A percentile compares a stretch with the other conserved stretches of the same genome.
These are phyloP conservation scores for Pseudopyricularia javanii DNA, from an alignment of 2,329 filamentous ascomycete species.

Conservation along the genomic window DNA sequence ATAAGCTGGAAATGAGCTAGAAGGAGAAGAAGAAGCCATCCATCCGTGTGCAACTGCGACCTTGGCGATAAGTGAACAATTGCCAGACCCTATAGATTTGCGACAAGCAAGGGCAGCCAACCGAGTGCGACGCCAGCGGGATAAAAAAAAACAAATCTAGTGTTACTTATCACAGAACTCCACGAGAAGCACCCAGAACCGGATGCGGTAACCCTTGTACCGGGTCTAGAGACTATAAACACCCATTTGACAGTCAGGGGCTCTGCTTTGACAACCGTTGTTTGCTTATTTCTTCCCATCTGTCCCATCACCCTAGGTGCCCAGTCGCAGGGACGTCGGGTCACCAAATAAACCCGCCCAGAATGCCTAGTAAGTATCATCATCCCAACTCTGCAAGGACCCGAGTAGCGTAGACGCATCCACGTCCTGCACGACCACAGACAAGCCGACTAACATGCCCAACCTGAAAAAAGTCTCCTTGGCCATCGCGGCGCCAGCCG, in stretches of 20 bases:
- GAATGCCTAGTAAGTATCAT: too few relatives aligned
- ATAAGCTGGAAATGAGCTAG: background rate
- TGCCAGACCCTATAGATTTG: too few relatives aligned
- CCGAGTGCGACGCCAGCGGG: background rate
- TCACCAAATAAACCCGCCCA: too few relatives aligned
- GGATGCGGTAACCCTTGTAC: background rate
- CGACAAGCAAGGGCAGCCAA: background rate
- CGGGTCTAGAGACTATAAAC: background rate
- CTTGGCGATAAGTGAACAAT: too few relatives aligned
- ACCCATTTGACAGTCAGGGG: too few relatives aligned
- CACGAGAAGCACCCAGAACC: background rate
- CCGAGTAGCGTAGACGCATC: background rate
- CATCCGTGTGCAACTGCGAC: background rate
- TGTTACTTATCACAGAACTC: too few relatives aligned
- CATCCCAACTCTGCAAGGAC: background rate
- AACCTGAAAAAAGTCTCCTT: slow-evolving; percentile 32
- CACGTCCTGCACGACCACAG: too few relatives aligned
- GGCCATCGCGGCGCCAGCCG: slow-evolving; percentile 44
- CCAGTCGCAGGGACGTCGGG: background rate
- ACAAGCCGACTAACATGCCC: too few relatives aligned
- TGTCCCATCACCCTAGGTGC: background rate
- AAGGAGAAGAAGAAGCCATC: background rate
- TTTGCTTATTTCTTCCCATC: background rate
- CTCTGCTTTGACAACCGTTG: background rate
- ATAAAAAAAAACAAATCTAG: too few relatives aligned